Evolutionary conservation across 129 eudicot genomes (phyloP).

Genomic region (Deinandra increscens): DNA sequence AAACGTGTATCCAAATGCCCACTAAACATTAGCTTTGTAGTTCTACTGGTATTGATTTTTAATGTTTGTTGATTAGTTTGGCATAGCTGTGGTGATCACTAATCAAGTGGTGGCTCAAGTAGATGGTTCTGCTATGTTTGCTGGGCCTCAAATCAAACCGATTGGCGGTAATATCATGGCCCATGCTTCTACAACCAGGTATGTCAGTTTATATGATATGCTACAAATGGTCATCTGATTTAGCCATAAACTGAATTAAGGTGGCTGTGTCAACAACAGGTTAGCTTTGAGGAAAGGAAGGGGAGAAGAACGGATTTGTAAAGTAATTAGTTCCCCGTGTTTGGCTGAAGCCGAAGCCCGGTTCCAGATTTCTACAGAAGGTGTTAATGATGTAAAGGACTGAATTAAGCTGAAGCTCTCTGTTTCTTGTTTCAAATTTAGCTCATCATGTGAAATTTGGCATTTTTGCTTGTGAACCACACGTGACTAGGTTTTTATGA

Average conservation of each 20-base stretch:
- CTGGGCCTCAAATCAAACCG: slow-evolving; percentile 94
- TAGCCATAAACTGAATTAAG: neutral
- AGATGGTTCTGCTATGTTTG: slow-evolving; percentile 89
- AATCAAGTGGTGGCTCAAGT: slow-evolving; percentile 99
- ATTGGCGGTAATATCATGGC: slow-evolving; percentile 98
- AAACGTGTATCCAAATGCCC: neutral
- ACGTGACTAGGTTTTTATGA: no score
- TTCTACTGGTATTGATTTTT: neutral
- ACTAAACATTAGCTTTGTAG: neutral
- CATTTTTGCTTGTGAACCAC: no score
- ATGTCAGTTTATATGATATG: neutral
- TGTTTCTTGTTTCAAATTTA: neutral
- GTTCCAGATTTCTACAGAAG: slow-evolving; percentile 77
- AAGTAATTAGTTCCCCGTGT: slow-evolving; percentile 94
- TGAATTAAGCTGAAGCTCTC: slow-evolving; percentile 24
- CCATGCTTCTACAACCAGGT: slow-evolving; percentile 97
- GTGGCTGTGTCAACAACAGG: slow-evolving; percentile 33
- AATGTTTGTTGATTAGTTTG: slow-evolving; percentile 46
- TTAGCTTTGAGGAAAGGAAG: slow-evolving; percentile 88
- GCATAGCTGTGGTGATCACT: slow-evolving; percentile 90
- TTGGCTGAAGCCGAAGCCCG: slow-evolving; percentile 97
- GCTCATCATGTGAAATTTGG: neutral
- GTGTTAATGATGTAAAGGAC: slow-evolving; percentile 87
- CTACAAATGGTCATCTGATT: neutral
- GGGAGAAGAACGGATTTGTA: slow-evolving; percentile 90